phyloP scores from a whole-genome alignment of 2,329 filamentous ascomycete genomes.

The Pseudonectria foliicola region DNA sequence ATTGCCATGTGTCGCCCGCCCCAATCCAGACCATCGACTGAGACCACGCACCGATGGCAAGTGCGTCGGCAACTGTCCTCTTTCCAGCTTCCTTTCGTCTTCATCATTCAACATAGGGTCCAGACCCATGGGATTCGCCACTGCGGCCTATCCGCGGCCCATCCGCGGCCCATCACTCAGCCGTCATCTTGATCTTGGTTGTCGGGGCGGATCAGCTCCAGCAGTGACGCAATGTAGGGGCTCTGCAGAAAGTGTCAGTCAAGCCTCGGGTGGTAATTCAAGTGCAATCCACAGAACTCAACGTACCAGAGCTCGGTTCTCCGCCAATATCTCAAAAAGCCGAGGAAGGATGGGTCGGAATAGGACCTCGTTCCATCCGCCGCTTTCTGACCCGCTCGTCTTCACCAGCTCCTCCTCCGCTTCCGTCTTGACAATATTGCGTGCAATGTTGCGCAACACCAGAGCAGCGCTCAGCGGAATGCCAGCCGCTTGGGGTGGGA shows the following conservation, averaged over 20 bases:
- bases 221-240: conserved; percentile 33
- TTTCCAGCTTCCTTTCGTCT: conserved; percentile 10
- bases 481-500: conserved; percentile 59
- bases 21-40: conserved; percentile 12
- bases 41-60: conserved; percentile 8
- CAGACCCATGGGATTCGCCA: too few species aligned
- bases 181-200: conserved; percentile 18
- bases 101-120: too few species aligned
- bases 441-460: conserved; percentile 71
- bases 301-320: conserved; percentile 57
- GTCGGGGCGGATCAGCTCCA: conserved; percentile 30
- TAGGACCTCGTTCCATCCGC: conserved; percentile 59
- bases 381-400: conserved; percentile 35
- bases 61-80: conserved; percentile 5
- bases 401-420: conserved; percentile 48
- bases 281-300: not conserved
- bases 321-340: conserved; percentile 61
- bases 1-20: conserved; percentile 16
- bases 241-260: conserved; percentile 24
- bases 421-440: conserved; percentile 56
- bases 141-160: conserved; percentile 4
- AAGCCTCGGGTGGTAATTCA: not conserved
- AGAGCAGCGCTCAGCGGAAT: conserved; percentile 73
- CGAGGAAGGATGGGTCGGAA: conserved; percentile 60
- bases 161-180: conserved; percentile 8